Conservation (phyloP, 345 rosid genomes). For the Theobroma cacao region DNA sequence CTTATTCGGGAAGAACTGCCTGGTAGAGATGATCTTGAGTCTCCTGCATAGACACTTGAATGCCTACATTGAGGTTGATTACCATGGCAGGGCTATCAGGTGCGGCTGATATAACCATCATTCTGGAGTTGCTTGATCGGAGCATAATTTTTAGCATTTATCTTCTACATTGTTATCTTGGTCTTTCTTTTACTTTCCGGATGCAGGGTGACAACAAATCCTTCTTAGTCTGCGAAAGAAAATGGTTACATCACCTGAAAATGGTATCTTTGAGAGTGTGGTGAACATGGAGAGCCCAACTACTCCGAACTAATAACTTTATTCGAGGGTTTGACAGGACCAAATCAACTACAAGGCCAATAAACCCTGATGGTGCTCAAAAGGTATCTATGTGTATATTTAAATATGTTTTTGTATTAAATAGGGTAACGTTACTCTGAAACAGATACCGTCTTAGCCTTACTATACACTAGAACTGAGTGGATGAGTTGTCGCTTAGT, state of each 20-base stretch:
- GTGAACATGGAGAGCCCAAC: conserved; percentile 90
- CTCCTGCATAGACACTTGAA: conserved; percentile 86
- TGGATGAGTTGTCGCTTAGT: too few relatives aligned
- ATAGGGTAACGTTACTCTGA: too few relatives aligned
- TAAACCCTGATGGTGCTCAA: conserved; percentile 90
- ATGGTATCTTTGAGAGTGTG: conserved; percentile 63
- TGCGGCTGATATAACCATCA: conserved; percentile 13
- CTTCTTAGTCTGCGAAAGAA: conserved; percentile 92
- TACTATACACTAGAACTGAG: too few relatives aligned
- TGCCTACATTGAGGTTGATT: conserved; percentile 88
- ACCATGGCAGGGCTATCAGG: conserved; percentile 99
- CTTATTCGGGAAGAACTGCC: conserved; percentile 89
- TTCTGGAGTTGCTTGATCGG: background rate
- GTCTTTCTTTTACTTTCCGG: background rate
- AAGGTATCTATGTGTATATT: conserved; percentile 52
- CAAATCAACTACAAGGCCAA: conserved; percentile 72
- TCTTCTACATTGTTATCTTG: background rate
- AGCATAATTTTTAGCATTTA: background rate
- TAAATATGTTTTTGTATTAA: too few relatives aligned
- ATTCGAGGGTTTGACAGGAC: conserved; percentile 67
- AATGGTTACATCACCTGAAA: conserved; percentile 81
- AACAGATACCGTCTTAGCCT: too few relatives aligned
- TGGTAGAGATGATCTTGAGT: conserved; percentile 93
- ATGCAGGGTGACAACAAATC: conserved; percentile 90
- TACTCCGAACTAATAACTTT: conserved; percentile 77